Percentiles rank a stretch among this genome's conserved stretches.
These are phyloP conservation scores for Pyracantha coccinea DNA, from an alignment of 331 rosid genomes.

Conservation along the genomic window DNA sequence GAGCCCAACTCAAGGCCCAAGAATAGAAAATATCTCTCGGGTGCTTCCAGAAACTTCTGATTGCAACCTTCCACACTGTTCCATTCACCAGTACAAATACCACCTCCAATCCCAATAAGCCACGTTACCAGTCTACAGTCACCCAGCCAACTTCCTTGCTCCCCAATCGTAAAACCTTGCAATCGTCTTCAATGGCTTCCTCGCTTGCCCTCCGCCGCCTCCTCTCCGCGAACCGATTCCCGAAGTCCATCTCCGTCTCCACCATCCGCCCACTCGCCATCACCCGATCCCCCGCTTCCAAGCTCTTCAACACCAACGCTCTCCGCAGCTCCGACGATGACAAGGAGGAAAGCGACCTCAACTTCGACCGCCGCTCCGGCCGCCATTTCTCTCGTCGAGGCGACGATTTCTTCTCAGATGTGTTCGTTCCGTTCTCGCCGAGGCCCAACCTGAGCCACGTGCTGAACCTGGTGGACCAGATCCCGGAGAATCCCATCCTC, in stretches of 20 bases:
- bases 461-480: constrained; percentile 53
- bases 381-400: constrained; percentile 27
- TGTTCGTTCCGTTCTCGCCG: constrained; percentile 39
- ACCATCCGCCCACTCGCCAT: constrained; percentile 14
- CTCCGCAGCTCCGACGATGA: constrained; percentile 13
- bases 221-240: constrained; percentile 3
- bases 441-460: too few species aligned
- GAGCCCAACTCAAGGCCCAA: neutral
- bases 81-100: neutral
- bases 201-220: constrained; percentile 23
- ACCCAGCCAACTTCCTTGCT: neutral
- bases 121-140: neutral
- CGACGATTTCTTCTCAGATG: constrained; percentile 36
- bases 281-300: constrained; percentile 17
- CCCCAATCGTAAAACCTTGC: neutral
- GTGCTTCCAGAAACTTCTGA: constrained; percentile 5
- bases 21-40: neutral
- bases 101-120: neutral
- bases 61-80: constrained; percentile 5
- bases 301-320: constrained; percentile 49
- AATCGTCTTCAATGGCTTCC: constrained; percentile 27
- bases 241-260: constrained; percentile 11
- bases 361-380: constrained; percentile 6
- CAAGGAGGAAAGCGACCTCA: constrained; percentile 5
- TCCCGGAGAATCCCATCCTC: constrained; percentile 43